Evolutionary conservation across 805 yeast species (phyloP).

Genomic region (Starmera dryadoides): DNA sequence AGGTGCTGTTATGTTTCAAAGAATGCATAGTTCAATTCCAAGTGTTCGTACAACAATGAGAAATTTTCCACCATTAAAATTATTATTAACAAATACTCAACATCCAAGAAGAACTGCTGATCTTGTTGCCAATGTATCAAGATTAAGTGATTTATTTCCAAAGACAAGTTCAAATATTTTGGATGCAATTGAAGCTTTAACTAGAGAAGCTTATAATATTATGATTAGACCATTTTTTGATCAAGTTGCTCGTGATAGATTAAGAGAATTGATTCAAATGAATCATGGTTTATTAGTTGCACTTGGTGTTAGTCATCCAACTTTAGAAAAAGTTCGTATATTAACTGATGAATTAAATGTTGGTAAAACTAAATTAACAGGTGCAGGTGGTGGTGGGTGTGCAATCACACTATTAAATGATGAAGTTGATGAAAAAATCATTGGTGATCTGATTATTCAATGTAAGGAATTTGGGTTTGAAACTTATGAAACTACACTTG

Average conservation of each 20-base stretch:
- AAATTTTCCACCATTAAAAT: constrained; percentile 64
- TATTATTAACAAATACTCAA: constrained; percentile 76
- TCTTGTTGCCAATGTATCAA: constrained; percentile 71
- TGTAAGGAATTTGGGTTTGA: constrained; percentile 50
- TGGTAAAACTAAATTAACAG: constrained; percentile 91
- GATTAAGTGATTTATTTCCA: constrained; percentile 45
- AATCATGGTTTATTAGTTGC: constrained; percentile 86
- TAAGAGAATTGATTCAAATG: constrained; percentile 61
- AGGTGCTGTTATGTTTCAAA: constrained; percentile 88
- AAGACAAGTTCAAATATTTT: constrained; percentile 49
- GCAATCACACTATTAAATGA: constrained; percentile 73
- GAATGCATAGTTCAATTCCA: constrained; percentile 45
- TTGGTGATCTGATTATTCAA: constrained; percentile 28
- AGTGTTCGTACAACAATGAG: constrained; percentile 62
- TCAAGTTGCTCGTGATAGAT: constrained; percentile 27
- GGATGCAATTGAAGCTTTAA: constrained; percentile 69
- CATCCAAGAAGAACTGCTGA: constrained; percentile 86
- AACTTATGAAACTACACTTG: constrained; percentile 72
- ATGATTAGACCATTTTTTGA: constrained; percentile 48
- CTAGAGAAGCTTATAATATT: constrained; percentile 63
- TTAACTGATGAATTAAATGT: constrained; percentile 55
- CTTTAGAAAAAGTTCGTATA: constrained; percentile 67
- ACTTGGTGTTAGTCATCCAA: constrained; percentile 88
- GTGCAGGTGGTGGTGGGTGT: constrained; percentile 99
- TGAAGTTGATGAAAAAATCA: constrained; percentile 23